These are phyloP conservation scores for Pseudogymnoascus sp. DNA, from an alignment of 2,329 filamentous ascomycete species.

Conservation along the genomic window DNA sequence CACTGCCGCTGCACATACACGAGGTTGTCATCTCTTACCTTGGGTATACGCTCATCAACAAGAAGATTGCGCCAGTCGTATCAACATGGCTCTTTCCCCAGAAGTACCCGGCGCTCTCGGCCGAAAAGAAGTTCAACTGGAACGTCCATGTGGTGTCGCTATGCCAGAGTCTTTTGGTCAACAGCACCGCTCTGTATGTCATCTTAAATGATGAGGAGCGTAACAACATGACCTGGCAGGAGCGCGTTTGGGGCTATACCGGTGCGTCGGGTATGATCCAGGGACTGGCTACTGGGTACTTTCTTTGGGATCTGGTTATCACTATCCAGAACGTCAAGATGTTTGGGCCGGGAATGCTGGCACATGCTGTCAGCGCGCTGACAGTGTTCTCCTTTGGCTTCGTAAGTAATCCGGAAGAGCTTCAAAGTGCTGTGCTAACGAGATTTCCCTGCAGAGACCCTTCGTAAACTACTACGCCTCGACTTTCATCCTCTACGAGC, in stretches of 20 bases:
- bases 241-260: constrained; percentile 71
- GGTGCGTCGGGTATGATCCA: constrained; percentile 65
- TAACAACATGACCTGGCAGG: constrained; percentile 54
- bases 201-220: constrained; percentile 63
- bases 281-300: constrained; percentile 71
- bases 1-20: constrained; percentile 69
- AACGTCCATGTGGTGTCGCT: constrained; percentile 81
- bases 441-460: constrained; percentile 50
- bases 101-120: constrained; percentile 54
- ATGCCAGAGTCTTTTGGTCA: constrained; percentile 67
- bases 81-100: constrained; percentile 54
- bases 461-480: constrained; percentile 78
- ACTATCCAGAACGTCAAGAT: constrained; percentile 60
- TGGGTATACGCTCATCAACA: constrained; percentile 62
- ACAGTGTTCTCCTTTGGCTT: constrained; percentile 71
- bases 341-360: constrained; percentile 53
- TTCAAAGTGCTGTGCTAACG: neutral
- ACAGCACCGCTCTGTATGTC: constrained; percentile 63
- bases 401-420: constrained; percentile 43
- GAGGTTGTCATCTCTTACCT: constrained; percentile 60
- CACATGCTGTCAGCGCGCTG: constrained; percentile 67
- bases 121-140: constrained; percentile 65
- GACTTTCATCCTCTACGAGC: constrained; percentile 79
- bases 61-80: constrained; percentile 57
- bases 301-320: constrained; percentile 72